Percentiles rank a stretch among this genome's conserved stretches.
These are phyloP conservation scores for Eucalyptus cladocalyx DNA, from an alignment of 345 rosid genomes.

Conservation along the genomic window DNA sequence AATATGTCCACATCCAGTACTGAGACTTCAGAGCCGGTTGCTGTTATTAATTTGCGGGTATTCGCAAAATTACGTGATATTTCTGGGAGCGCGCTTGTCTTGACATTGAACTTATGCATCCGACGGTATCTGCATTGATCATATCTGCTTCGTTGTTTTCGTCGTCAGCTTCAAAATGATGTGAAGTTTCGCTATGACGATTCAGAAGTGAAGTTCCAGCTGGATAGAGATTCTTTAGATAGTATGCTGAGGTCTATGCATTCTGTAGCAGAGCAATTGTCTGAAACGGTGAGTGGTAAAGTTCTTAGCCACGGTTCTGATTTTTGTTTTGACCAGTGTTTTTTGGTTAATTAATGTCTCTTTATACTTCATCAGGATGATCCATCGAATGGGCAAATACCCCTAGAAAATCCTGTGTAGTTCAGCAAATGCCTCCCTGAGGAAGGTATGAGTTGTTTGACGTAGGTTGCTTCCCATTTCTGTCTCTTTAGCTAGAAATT, in stretches of 20 bases:
- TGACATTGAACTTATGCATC: neutral
- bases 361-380: neutral
- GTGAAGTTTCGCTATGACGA: slow-evolving; percentile 20
- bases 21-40: slow-evolving; percentile 19
- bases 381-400: neutral
- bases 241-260: slow-evolving; percentile 29
- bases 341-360: neutral
- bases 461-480: neutral
- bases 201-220: slow-evolving; percentile 30
- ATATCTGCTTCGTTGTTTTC: neutral
- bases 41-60: slow-evolving; percentile 48
- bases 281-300: slow-evolving; percentile 15
- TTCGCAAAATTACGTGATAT: neutral
- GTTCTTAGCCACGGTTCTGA: neutral
- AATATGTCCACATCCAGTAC: slow-evolving; percentile 21
- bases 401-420: neutral
- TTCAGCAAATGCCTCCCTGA: neutral
- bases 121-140: neutral
- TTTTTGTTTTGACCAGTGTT: neutral
- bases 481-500: neutral
- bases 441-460: neutral
- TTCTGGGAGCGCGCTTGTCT: neutral
- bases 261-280: slow-evolving; percentile 30
- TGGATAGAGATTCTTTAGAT: slow-evolving; percentile 29
- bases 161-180: slow-evolving; percentile 39